A percentile compares a stretch with the other conserved stretches of the same genome.
phyloP scores from a whole-genome alignment of 164 flowering plant genomes.

The Vitis amurensis region DNA sequence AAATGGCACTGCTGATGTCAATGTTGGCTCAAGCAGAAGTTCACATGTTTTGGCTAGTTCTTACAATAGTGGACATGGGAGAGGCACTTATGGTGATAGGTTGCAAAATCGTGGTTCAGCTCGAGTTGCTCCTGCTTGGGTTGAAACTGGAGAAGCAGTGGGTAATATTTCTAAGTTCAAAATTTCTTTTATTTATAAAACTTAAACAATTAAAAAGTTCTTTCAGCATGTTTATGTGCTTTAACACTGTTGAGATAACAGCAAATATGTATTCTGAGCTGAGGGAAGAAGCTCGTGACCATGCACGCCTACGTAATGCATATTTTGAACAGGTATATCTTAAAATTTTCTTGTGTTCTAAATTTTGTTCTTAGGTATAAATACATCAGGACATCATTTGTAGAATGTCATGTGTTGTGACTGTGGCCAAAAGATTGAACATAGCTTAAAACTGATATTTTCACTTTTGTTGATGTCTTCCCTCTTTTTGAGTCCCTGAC shows the following conservation, averaged over 20 bases:
- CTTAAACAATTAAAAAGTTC: slow-evolving; percentile 7
- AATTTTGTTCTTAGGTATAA: neutral
- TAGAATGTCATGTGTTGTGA: too few species aligned
- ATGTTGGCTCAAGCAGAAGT: slow-evolving; percentile 79
- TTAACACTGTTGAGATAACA: slow-evolving; percentile 62
- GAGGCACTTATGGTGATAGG: slow-evolving; percentile 56
- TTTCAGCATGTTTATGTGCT: slow-evolving; percentile 28
- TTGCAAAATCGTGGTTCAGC: slow-evolving; percentile 59
- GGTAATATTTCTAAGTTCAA: slow-evolving; percentile 58
- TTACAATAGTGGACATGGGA: slow-evolving; percentile 51
- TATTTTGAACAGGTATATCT: slow-evolving; percentile 89
- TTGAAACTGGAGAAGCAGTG: slow-evolving; percentile 97
- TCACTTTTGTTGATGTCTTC: too few species aligned
- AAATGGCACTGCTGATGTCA: slow-evolving; percentile 55
- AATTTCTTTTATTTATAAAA: slow-evolving; percentile 13
- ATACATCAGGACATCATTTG: too few species aligned
- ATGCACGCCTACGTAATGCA: slow-evolving; percentile 89
- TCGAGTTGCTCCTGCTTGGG: slow-evolving; percentile 83
- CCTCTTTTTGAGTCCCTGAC: too few species aligned
- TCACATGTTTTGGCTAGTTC: slow-evolving; percentile 58
- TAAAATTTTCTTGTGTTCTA: neutral
- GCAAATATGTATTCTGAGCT: slow-evolving; percentile 86
- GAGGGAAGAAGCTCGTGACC: slow-evolving; percentile 95
- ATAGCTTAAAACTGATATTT: too few species aligned
- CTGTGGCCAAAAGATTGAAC: too few species aligned